phyloP scores from a whole-genome alignment of 192 early-diverging fungal genomes.

The Linnemannia elongata region DNA sequence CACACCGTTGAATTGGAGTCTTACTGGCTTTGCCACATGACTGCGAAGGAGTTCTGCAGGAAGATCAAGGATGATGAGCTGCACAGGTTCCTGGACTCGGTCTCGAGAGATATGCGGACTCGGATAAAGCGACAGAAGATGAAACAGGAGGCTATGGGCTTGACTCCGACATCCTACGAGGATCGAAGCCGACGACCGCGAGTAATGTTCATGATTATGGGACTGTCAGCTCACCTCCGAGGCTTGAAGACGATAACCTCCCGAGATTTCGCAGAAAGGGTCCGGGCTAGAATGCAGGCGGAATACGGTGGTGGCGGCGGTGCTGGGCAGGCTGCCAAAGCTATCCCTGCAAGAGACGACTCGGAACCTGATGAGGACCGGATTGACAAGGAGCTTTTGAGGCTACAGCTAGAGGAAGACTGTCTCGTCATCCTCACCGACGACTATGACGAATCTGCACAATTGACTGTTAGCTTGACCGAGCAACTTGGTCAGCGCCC shows the following conservation, averaged over 20 bases:
- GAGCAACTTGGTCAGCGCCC: constrained; percentile 48
- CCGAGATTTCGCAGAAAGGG: constrained; percentile 24
- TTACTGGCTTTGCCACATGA: constrained; percentile 35
- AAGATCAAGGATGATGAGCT: constrained; percentile 25
- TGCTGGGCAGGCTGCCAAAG: background rate
- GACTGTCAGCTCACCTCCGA: constrained; percentile 50
- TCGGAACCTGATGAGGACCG: constrained; percentile 15
- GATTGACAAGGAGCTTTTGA: constrained; percentile 45
- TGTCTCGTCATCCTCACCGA: constrained; percentile 50
- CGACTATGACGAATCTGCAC: constrained; percentile 54
- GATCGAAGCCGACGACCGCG: constrained; percentile 25
- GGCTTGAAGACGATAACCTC: constrained; percentile 24
- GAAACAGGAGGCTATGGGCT: background rate
- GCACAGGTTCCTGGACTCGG: constrained; percentile 14
- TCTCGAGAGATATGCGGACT: constrained; percentile 16
- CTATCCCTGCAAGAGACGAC: background rate
- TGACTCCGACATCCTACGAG: constrained; percentile 8
- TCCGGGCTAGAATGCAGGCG: background rate
- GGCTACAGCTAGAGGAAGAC: constrained; percentile 54
- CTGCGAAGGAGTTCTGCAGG: constrained; percentile 25
- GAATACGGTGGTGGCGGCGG: background rate
- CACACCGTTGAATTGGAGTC: constrained; percentile 38
- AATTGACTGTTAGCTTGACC: constrained; percentile 46
- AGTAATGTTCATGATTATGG: constrained; percentile 58
- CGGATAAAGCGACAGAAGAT: constrained; percentile 26